Base-by-base conservation (phyloP, 2,329 filamentous ascomycete species). In the Colletotrichum navitas region DNA sequence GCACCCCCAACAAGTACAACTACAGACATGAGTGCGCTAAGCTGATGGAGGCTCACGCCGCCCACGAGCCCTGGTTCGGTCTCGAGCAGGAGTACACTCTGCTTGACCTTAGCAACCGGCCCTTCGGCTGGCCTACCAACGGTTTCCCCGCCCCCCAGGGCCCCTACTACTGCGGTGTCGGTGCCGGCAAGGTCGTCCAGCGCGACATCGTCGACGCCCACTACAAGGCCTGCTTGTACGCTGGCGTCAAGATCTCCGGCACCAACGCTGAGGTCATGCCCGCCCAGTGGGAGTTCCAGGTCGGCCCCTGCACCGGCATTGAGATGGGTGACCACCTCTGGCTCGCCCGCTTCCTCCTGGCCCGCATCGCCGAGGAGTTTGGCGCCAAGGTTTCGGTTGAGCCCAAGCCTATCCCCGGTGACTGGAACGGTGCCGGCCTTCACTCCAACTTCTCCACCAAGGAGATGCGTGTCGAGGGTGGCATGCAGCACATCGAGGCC, bases 261-360 rank as follows among this genome's bases (percentile, higher is more conserved):
- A 98, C 96, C 86, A 99, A 99, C 84, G 96, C 96, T 76, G 96
- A 99, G 89, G 96, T 99, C 80, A 97, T 98, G 93, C 93, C 94
- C 75, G 94, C 93, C 73, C 95, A 98, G 85, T 98, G 95, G 95
- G 95, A 98, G 84, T 98, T 94, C 91, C 95, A 98, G 83, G 93
- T 98, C 78, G 95, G 95, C 69, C 95, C 95, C 75, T 97, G 94
- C 85, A 83, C 86, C 66, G 95, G 94, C 75, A 98, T 98, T 78
- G 87, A 91, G 81, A 93, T 98, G 88, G 96, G 96, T 83, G 96
- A 99, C 83, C 92, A 98, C 81, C 94, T 99, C 79, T 98, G 95
- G 96, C 88, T 97, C 79, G 78, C 83, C 2, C 92, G 94, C 76
- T 96, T 94, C 87, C 88, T 96, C 79, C 91, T 96, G 63, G 88